A percentile compares a stretch with the other conserved stretches of the same genome.
phyloP scores from a whole-genome alignment of 2,329 filamentous ascomycete genomes.

The Beauveria medogensis region DNA sequence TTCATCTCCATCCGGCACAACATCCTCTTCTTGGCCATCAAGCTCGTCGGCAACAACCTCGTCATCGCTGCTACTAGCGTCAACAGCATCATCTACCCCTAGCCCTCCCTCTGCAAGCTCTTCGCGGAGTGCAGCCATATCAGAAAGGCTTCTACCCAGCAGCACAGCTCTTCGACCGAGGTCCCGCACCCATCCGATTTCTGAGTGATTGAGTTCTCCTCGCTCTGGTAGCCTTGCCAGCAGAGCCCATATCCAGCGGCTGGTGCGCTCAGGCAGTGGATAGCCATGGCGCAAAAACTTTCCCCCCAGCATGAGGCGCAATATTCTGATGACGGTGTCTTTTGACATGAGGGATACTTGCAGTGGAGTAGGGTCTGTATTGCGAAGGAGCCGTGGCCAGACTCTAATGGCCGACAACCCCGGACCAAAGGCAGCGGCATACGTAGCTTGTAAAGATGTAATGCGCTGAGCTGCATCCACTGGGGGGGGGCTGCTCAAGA shows the following conservation, averaged over 20 bases:
- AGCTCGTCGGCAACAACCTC: conserved; percentile 26
- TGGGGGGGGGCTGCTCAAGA: conserved; percentile 50
- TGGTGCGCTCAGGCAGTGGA: conserved; percentile 56
- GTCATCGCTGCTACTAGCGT: conserved; percentile 34
- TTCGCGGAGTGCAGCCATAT: conserved; percentile 42
- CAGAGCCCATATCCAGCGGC: conserved; percentile 79
- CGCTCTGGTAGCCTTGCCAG: conserved; percentile 66
- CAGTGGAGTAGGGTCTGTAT: conserved; percentile 47
- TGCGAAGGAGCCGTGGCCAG: conserved; percentile 46
- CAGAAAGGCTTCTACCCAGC: conserved; percentile 45
- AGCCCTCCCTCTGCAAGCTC: conserved; percentile 32
- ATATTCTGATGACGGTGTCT: conserved; percentile 54
- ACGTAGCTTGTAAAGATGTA: conserved; percentile 42
- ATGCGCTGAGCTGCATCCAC: conserved; percentile 44
- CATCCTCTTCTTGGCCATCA: conserved; percentile 21
- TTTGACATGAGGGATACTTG: conserved; percentile 60
- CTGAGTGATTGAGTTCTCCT: conserved; percentile 66
- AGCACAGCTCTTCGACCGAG: conserved; percentile 68
- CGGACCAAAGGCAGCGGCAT: conserved; percentile 46
- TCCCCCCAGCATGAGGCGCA: conserved; percentile 58
- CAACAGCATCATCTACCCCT: conserved; percentile 37
- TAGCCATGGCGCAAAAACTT: conserved; percentile 54
- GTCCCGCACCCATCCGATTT: conserved; percentile 69
- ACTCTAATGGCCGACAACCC: conserved; percentile 38
- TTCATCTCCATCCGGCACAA: conserved; percentile 15